Base-by-base conservation (phyloP, 371 early-diverging fungal genomes). In the Mortierella polycephala region DNA sequence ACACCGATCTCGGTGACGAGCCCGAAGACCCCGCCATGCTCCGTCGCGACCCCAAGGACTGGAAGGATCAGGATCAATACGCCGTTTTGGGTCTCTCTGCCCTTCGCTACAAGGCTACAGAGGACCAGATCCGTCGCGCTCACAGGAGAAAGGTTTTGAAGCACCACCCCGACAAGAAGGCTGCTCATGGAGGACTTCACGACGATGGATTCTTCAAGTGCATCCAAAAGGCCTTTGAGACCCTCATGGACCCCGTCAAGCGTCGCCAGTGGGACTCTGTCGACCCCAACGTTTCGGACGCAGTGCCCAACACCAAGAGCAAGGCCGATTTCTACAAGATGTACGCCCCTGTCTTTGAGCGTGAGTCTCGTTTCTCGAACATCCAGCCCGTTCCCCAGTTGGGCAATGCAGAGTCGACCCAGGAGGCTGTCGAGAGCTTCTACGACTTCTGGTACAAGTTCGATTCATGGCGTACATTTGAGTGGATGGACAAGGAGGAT, bases 131-230 rank as follows among this genome's bases (percentile, higher is more conserved):
- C 84, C 91, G 93, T 85, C 89, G 85, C 81, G 88, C 88, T 67
- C 93, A 96, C 79, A 94, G 95, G 79, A 88, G 89, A 75, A 94
- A 92, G 89, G 96, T 95, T 59, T 87, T 96, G 58, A 85, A 88
- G 46, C 93, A 94, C 85, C 96, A 95, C 72, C 96, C 95, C 47
- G 96, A 95, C 76, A 95, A 95, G 91, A 95, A 95, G 83, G 93
- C 94, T 42, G 90, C 85, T 46, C 82, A 85, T 50, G 89, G 89
- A 30, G 86, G 92, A 62, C 89, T 89, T 75, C 90, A 91, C 81
- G 95, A 96, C 71, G 99, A 99, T 87, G 88, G 92, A 39, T 96
- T 96, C 89, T 99, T 98, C 94, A 99, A 99, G 90, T 99, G 99
- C 85, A 93, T 98, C 72, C 96, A 97, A 80, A 97, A 97, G 88